Base-by-base conservation (phyloP, 2,329 filamentous ascomycete species). In the Paecilomyces formosus region DNA sequence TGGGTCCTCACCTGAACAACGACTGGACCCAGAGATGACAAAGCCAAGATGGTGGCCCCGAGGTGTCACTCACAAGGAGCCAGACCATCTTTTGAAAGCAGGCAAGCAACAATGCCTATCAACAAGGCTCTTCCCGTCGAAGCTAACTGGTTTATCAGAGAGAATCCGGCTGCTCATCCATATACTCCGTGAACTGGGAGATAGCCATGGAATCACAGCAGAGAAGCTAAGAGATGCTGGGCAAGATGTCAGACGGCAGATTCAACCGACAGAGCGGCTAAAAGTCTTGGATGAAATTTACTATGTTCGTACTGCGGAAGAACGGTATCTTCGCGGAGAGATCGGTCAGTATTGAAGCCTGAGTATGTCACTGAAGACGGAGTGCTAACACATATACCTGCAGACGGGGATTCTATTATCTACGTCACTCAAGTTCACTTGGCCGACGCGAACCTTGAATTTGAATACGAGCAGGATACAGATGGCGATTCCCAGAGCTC, bases 51-150 rank as follows among this genome's bases (percentile, higher is more conserved):
- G 70, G 70, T 76, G 72, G 72, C 72, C 72, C 22, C 51, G 61
- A 21, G 72, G 71, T 28, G 73, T 77, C 50, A 74, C 66, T 12
- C 77, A 79, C 61, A 71, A 68, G 58, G 77, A 79, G 59, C 76
- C 77, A 8, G 76, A 78, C 60, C 77, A 79, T 65, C 67, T 78
- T 18, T 66, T 69, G 33, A 77, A 76, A 60, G 65, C 68, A 54
- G 72, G 76, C 78, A 68, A 61, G 72, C 45, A 35, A 15, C 5
- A 8, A 18, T 31, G 15, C 24, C 39, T 11, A 18, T n/a, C n/a
- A 28, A 11, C 3, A 31, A 15, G 33, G 26, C 51, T 15, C 51
- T 49, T 18, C 18, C 4, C 31, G 21, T 31, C 21, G n/a, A 13
- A 13, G 35, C 30, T 45, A 52, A 57, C 39, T 18, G n/a, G 18